These are phyloP conservation scores for Podila clonocystis DNA, from an alignment of 192 early-diverging fungal species.

Conservation along the genomic window DNA sequence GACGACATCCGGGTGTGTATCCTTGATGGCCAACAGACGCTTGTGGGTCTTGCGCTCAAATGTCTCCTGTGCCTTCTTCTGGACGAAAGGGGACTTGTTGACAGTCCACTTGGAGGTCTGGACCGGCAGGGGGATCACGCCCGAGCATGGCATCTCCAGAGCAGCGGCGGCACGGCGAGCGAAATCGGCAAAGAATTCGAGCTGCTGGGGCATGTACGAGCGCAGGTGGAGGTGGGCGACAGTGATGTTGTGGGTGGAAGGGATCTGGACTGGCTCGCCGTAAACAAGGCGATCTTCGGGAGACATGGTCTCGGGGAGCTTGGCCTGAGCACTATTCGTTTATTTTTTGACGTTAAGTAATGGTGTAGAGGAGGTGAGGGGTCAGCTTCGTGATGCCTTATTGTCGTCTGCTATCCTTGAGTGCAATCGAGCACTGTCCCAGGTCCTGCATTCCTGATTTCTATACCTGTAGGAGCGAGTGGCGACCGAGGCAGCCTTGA, in stretches of 20 bases:
- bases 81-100: constrained; percentile 91
- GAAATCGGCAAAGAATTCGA: constrained; percentile 91
- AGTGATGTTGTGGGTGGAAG: constrained; percentile 71
- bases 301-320: constrained; percentile 33
- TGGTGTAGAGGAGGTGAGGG: no score
- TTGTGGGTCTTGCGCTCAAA: constrained; percentile 94
- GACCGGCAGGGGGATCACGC: constrained; percentile 75
- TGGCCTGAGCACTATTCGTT: constrained; percentile 8
- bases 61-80: constrained; percentile 96
- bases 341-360: no score
- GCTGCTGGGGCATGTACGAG: constrained; percentile 82
- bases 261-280: constrained; percentile 57
- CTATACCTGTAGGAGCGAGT: constrained; percentile 47
- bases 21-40: constrained; percentile 82
- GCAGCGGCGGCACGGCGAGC: constrained; percentile 81
- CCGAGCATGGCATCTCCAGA: constrained; percentile 78
- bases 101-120: constrained; percentile 86
- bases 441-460: not conserved
- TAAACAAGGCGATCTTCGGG: constrained; percentile 44
- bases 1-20: constrained; percentile 77
- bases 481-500: constrained; percentile 19
- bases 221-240: constrained; percentile 82
- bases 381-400: not conserved
- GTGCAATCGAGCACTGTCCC: not conserved
- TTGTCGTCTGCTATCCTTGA: not conserved